Evolutionary conservation across 805 yeast genomes (phyloP), one percentile per base, ranked within the genome.

Genomic region (Pichia rugopelliculosa): DNA sequence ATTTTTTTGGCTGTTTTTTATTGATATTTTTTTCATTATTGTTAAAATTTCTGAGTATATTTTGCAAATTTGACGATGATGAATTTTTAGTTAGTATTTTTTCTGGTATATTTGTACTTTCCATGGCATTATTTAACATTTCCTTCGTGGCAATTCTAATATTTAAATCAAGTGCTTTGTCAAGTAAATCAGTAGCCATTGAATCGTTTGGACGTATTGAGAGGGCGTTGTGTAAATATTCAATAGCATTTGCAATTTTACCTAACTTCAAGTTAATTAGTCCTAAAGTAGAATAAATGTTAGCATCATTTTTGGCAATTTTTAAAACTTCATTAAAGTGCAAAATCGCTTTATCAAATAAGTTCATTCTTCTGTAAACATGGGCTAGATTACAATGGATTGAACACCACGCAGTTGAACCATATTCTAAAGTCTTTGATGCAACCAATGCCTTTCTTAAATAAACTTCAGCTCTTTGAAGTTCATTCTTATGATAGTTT

Each of bases 361-460:
- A 72, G 42, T 79, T 80, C 44, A 80, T 63, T 46, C 85, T 72
- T 52, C 96, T 70, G 62, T 84, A 88, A 4, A 90, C 95, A 62
- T 90, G 96, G 0, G 96, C 96, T 50, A 90, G 69, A 63, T 90
- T 90, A 22, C 87, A 76, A 62, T 87, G 87, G 24, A 93, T 85
- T 2, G 96, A 84, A 0, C 83, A 71, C 85, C 95, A 86, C 0
- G 93, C 85, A 55, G 79, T 80, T 6, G 91, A 80, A 53, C 88
- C 95, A 8, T 90, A 78, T 55, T 84, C 82, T 50, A 87, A 69
- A 48, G 75, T 73, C 53, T 73, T 77, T 1, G 93, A 83, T 1
- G 86, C 84, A 11, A 74, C 72, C 39, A 86, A 65, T 0, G 96
- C 96, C 56, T 79, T 80, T 39, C 74, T 71, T 57, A 90, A 77